Base-by-base conservation (phyloP, 352 stramenopile species). In the Phytophthora macrochlamydospora region DNA sequence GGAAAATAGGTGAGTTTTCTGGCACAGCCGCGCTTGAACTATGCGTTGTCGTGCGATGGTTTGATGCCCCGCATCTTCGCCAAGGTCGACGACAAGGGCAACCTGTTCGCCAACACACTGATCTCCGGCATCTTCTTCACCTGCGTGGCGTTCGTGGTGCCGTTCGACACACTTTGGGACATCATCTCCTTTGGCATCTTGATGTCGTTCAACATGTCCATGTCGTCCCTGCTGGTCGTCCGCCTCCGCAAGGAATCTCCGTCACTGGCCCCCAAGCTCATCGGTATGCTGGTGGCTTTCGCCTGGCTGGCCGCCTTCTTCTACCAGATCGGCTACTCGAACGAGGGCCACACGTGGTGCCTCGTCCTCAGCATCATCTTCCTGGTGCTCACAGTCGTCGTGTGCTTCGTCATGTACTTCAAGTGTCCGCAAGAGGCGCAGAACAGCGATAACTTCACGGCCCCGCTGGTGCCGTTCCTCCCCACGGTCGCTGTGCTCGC, bases 21-120 rank as follows among this genome's bases (percentile, higher is more conserved):
- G 4, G 93, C 95, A 49, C 95, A 99, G 69, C 95, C 94, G 14
- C 85, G 94, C 59, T 75, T 98, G 28, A 96, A 98, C 73, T 98
- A 95, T 71, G 91, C 94, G 3, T 85, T 98, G 69, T 83, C 93
- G 30, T 92, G 89, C 43, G 97, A 99, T 71, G 96, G 96, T 13
- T 76, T 99, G 7, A 79, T 98, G 65, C 95, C 96, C 18, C 69
- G 75, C 55, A 86, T 98, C 50, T 98, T 99, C 78, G 80, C 83
- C 59, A 86, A 89, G 57, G 81, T 95, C 13, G 83, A 96, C 59
- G 65, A 76, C 40, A 92, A 95, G 57, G 85, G 85, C 46, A 93
- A 90, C 65, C 60, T 96, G 35, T 93, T 95, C 53, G 75, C 73
- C 42, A 92, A 92, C 71, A 93, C 79, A 11, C 65, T 94, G 0